Percentiles rank a stretch among this genome's conserved stretches.
Conservation (phyloP, 805 yeast genomes). For the Suhomyces sp. region DNA sequence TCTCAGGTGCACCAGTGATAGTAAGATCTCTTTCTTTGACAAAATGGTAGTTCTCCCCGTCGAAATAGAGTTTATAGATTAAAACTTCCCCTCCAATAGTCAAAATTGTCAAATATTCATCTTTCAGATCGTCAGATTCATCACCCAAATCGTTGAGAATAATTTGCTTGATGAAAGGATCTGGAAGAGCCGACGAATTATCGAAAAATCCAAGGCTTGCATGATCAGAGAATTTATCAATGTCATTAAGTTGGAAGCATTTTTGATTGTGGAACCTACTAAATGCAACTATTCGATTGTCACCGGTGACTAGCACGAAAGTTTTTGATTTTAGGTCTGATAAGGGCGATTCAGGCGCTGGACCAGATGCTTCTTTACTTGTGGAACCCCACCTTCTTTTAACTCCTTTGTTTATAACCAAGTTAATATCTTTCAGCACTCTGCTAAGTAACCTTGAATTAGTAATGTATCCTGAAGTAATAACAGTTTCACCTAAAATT, state of each 20-base stretch:
- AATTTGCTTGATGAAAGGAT: constrained; percentile 69
- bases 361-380: constrained; percentile 5
- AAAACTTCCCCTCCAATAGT: constrained; percentile 82
- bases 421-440: constrained; percentile 30
- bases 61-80: constrained; percentile 58
- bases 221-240: constrained; percentile 46
- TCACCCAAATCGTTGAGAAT: constrained; percentile 69
- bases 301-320: constrained; percentile 73
- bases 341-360: constrained; percentile 11
- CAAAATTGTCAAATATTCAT: constrained; percentile 66
- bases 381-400: constrained; percentile 28
- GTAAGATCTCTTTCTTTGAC: constrained; percentile 44
- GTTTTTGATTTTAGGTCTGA: constrained; percentile 35
- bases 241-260: constrained; percentile 52
- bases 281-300: constrained; percentile 68
- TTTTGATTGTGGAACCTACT: constrained; percentile 53
- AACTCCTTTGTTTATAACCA: constrained; percentile 28
- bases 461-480: constrained; percentile 68
- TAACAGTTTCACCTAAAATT: constrained; percentile 47
- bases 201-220: constrained; percentile 49
- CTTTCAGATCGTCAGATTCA: constrained; percentile 39
- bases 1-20: constrained; percentile 78
- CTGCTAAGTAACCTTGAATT: constrained; percentile 49
- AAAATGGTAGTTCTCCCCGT: constrained; percentile 43
- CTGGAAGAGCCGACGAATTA: constrained; percentile 56